Evolutionary conservation across 306 rosid genomes (phyloP).

Genomic region (Quercus dentata): DNA sequence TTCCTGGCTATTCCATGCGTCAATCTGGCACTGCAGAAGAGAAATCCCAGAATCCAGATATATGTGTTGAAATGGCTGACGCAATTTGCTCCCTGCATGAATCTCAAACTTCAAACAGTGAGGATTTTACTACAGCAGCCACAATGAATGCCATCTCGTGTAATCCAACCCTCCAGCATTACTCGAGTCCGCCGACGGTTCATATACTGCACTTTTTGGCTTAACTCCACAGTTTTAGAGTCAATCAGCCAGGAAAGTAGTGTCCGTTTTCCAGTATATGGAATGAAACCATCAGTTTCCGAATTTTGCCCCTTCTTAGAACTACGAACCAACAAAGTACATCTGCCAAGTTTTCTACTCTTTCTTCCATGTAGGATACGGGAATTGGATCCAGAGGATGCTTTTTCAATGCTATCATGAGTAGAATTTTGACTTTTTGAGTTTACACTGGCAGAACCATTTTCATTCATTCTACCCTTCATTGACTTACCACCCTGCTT

Average conservation of each 20-base stretch:
- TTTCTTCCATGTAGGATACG: slow-evolving; percentile 60
- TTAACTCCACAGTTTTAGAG: slow-evolving; percentile 69
- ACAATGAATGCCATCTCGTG: slow-evolving; percentile 92
- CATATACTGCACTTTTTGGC: slow-evolving; percentile 87
- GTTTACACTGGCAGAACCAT: slow-evolving; percentile 38
- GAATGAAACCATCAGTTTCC: slow-evolving; percentile 81
- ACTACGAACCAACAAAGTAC: slow-evolving; percentile 79
- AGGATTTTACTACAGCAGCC: slow-evolving; percentile 97
- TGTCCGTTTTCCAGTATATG: slow-evolving; percentile 88
- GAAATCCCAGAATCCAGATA: slow-evolving; percentile 87
- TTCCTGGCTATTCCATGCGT: slow-evolving; percentile 86
- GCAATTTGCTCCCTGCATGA: slow-evolving; percentile 94
- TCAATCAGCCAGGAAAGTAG: slow-evolving; percentile 93
- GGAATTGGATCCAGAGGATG: slow-evolving; percentile 48
- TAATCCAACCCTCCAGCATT: slow-evolving; percentile 93
- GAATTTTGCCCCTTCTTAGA: slow-evolving; percentile 64
- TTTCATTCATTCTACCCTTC: slow-evolving; percentile 64
- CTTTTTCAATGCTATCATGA: slow-evolving; percentile 39
- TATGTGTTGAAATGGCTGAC: slow-evolving; percentile 89
- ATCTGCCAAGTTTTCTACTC: slow-evolving; percentile 72
- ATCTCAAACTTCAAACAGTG: slow-evolving; percentile 88
- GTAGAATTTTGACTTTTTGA: slow-evolving; percentile 44
- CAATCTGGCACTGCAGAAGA: slow-evolving; percentile 86
- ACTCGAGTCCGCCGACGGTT: slow-evolving; percentile 72
- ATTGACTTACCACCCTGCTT: slow-evolving; percentile 76